Evolutionary conservation across 2,329 filamentous ascomycete genomes (phyloP).

Genomic region (Trichophyton schoenleinii): DNA sequence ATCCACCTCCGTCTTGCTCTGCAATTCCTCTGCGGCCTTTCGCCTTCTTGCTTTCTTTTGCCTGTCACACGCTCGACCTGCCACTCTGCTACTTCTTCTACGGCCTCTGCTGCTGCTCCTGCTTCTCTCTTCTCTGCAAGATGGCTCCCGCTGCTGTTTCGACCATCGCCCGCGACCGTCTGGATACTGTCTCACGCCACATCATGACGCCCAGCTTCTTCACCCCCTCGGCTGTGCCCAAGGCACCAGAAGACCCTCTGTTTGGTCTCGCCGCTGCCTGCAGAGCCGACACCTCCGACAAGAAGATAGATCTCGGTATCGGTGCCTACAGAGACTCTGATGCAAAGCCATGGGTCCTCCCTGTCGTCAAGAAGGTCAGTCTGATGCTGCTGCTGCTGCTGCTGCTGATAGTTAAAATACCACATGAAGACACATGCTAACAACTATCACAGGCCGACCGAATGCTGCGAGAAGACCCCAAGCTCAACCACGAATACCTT

Average conservation of each 20-base stretch:
- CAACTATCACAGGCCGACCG: slow-evolving; percentile 62
- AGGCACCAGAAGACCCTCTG: slow-evolving; percentile 87
- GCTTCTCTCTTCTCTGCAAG: neutral
- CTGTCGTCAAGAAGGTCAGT: slow-evolving; percentile 83
- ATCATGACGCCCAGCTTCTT: slow-evolving; percentile 42
- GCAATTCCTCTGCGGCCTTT: neutral
- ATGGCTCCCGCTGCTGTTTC: neutral
- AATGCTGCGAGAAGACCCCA: slow-evolving; percentile 72
- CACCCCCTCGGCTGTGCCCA: slow-evolving; percentile 62
- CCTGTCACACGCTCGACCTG: neutral
- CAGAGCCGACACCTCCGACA: slow-evolving; percentile 57
- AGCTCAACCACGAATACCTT: slow-evolving; percentile 95
- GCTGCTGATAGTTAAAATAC: too few species aligned
- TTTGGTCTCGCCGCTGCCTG: slow-evolving; percentile 87
- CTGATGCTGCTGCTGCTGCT: neutral
- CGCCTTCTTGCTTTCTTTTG: neutral
- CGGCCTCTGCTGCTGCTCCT: neutral
- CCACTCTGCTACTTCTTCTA: neutral
- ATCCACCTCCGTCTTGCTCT: neutral
- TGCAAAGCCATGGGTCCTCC: slow-evolving; percentile 93
- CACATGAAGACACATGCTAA: neutral
- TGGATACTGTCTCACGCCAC: slow-evolving; percentile 13
- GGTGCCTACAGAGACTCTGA: slow-evolving; percentile 91
- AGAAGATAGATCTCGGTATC: slow-evolving; percentile 91
- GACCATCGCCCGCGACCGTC: slow-evolving; percentile 10